Conservation (phyloP, 306 rosid species). For the Erythrophleum fordii region DNA sequence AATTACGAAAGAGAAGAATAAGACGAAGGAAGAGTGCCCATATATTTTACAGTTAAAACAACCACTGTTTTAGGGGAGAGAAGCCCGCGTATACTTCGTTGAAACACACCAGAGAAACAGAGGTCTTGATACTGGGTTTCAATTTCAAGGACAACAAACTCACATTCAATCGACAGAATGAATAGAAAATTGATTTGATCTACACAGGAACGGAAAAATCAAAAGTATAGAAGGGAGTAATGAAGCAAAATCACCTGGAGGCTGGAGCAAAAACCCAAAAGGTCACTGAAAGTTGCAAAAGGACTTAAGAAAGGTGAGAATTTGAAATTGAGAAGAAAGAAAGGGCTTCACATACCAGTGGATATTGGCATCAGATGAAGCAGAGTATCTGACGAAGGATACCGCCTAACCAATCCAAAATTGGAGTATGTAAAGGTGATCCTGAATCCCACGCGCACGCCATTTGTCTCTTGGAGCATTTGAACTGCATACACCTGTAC, state of each 20-base stretch:
- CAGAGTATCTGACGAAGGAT: neutral
- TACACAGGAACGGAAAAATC: neutral
- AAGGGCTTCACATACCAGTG: neutral
- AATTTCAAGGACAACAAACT: neutral
- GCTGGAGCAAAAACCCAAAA: neutral
- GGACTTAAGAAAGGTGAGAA: neutral
- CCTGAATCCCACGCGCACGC: constrained; percentile 15
- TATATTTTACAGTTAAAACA: neutral
- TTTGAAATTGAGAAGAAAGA: neutral
- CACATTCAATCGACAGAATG: neutral
- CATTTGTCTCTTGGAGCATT: neutral
- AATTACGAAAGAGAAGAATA: neutral
- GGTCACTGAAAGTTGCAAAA: neutral
- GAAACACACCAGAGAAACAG: neutral
- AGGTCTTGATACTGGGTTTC: neutral
- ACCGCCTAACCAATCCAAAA: constrained; percentile 9
- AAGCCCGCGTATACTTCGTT: neutral
- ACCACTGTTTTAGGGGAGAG: neutral
- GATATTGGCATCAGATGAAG: neutral
- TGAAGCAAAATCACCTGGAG: constrained; percentile 5
- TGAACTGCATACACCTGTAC: neutral
- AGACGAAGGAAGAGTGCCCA: neutral
- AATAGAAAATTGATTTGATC: neutral
- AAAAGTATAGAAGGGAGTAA: neutral
- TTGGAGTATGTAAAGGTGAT: neutral